These are phyloP conservation scores for Agapanthus africanus DNA, from an alignment of 106 monocot genomes.

Conservation along the genomic window DNA sequence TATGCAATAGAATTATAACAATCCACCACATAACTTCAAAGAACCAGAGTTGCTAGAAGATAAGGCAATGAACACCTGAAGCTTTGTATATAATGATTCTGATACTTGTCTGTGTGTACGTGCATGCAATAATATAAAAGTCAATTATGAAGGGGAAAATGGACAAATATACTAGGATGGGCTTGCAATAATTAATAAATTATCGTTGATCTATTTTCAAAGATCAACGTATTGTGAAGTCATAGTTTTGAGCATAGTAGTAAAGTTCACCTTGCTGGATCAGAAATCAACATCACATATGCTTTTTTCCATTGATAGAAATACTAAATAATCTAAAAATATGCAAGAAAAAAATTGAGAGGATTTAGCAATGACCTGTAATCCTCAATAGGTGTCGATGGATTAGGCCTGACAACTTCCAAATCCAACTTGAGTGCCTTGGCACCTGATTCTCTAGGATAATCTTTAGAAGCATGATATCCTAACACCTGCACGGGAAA, in stretches of 20 bases:
- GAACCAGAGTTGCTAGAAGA: neutral
- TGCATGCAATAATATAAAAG: neutral
- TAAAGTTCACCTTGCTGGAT: neutral
- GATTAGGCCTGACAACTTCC: conserved; percentile 87
- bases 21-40: neutral
- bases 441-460: conserved; percentile 69
- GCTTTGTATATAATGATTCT: neutral
- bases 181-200: neutral
- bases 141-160: neutral
- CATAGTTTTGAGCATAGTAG: neutral
- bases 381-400: conserved; percentile 78
- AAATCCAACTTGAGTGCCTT: conserved; percentile 82
- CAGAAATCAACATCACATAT: neutral
- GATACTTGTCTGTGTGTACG: neutral
- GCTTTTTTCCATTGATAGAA: neutral
- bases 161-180: neutral
- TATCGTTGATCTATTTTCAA: neutral
- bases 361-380: conserved; percentile 54
- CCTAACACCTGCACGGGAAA: conserved; percentile 63
- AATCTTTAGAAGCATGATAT: conserved; percentile 64
- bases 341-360: neutral
- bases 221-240: neutral
- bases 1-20: neutral
- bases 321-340: neutral
- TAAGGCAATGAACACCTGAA: neutral